phyloP scores from a whole-genome alignment of 495 filamentous ascomycete species.

The Parathielavia appendiculata region DNA sequence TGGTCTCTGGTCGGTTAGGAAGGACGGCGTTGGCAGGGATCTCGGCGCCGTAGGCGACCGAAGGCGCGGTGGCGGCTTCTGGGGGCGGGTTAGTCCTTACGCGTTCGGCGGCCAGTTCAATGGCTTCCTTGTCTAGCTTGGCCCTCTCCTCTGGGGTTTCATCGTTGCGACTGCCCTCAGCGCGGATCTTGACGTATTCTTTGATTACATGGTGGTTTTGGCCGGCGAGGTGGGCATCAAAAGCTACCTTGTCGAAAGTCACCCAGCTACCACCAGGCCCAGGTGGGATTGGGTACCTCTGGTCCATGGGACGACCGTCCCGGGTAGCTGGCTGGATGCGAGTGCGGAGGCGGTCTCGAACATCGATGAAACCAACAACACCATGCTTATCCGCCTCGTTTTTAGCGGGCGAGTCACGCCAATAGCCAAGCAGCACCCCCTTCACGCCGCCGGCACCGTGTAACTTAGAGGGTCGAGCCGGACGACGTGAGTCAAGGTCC shows the following conservation, averaged over 20 bases:
- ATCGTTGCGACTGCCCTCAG: constrained; percentile 27
- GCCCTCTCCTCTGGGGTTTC: constrained; percentile 30
- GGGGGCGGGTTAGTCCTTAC: constrained; percentile 33
- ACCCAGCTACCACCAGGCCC: constrained; percentile 54
- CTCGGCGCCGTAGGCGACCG: constrained; percentile 41
- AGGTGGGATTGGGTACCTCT: constrained; percentile 41
- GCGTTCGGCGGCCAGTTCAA: constrained; percentile 37
- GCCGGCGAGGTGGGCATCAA: constrained; percentile 43
- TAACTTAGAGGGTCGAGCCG: constrained; percentile 25
- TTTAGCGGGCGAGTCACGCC: constrained; percentile 47
- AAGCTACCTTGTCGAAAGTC: constrained; percentile 49
- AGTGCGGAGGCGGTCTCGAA: constrained; percentile 49
- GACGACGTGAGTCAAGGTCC: constrained; percentile 19
- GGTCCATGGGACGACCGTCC: constrained; percentile 35
- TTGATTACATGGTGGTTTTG: constrained; percentile 48
- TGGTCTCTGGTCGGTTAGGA: constrained; percentile 30
- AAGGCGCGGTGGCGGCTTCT: constrained; percentile 31
- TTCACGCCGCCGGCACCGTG: constrained; percentile 34
- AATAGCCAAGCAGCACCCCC: constrained; percentile 47
- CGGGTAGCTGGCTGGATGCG: constrained; percentile 41
- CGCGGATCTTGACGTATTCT: constrained; percentile 50
- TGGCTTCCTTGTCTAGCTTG: constrained; percentile 26
- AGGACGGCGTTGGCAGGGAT: constrained; percentile 36
- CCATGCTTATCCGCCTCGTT: constrained; percentile 43
- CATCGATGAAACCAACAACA: constrained; percentile 52